Conservation (phyloP, 805 yeast genomes). For the Starmerella asiatica region DNA sequence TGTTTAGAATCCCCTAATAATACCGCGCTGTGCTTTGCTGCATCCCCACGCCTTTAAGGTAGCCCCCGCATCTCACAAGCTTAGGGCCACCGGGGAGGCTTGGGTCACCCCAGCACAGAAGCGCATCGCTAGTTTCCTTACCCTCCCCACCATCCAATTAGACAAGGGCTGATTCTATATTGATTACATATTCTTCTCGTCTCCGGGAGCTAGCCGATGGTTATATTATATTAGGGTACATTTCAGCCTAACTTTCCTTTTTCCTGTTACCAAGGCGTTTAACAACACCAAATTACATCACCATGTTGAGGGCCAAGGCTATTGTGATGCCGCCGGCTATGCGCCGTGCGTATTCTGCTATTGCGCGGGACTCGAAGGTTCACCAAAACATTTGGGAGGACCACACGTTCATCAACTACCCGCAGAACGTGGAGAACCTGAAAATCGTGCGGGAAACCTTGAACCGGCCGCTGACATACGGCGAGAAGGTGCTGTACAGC, state of each 20-base stretch:
- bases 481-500: slow-evolving; percentile 89
- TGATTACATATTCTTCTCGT: slow-evolving; percentile 15
- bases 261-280: neutral
- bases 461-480: slow-evolving; percentile 81
- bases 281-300: neutral
- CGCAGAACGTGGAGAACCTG: slow-evolving; percentile 77
- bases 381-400: slow-evolving; percentile 48
- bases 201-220: slow-evolving; percentile 1
- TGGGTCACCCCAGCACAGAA: too few relatives aligned
- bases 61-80: too few relatives aligned
- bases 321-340: slow-evolving; percentile 8
- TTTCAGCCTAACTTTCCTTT: neutral
- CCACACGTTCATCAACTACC: slow-evolving; percentile 80
- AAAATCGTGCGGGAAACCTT: slow-evolving; percentile 70
- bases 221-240: slow-evolving; percentile 11
- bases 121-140: too few relatives aligned
- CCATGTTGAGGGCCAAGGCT: slow-evolving; percentile 15
- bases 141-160: slow-evolving; percentile 15
- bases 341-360: slow-evolving; percentile 22
- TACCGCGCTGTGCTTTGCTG: too few relatives aligned
- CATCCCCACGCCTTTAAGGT: too few relatives aligned
- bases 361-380: slow-evolving; percentile 59
- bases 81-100: too few relatives aligned
- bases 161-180: slow-evolving; percentile 4
- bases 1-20: too few relatives aligned